A percentile compares a stretch with the other conserved stretches of the same genome.
phyloP scores from a whole-genome alignment of 371 early-diverging fungal genomes.

The Neoconidiobolus thromboides region DNA sequence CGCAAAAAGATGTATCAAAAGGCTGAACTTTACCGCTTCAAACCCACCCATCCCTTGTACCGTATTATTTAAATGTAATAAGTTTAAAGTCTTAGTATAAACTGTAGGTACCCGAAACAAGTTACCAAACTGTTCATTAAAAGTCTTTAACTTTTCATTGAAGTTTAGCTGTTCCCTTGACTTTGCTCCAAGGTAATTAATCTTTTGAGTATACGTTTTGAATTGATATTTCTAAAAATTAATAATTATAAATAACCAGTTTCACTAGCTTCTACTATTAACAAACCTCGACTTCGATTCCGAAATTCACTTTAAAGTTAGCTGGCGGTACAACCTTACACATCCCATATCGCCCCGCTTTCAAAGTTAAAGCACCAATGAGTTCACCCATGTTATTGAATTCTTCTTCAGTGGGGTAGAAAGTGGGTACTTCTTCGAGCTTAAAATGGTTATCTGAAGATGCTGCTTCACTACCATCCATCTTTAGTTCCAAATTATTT shows the following conservation, averaged over 20 bases:
- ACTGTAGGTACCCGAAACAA: constrained; percentile 34
- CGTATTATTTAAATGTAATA: constrained; percentile 61
- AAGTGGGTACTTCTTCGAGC: constrained; percentile 53
- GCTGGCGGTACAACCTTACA: constrained; percentile 84
- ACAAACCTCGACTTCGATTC: constrained; percentile 50
- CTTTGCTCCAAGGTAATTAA: constrained; percentile 80
- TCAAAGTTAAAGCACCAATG: constrained; percentile 57
- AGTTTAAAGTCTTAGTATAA: constrained; percentile 32
- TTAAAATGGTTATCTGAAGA: constrained; percentile 29
- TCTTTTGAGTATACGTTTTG: constrained; percentile 68
- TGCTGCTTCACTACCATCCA: no score
- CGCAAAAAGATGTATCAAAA: neutral
- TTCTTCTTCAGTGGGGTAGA: constrained; percentile 66
- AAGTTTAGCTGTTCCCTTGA: constrained; percentile 63
- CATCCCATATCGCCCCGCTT: constrained; percentile 70
- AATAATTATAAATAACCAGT: neutral
- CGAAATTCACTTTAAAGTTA: constrained; percentile 62
- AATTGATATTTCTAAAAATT: constrained; percentile 64
- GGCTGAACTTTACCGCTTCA: constrained; percentile 25
- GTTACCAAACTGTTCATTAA: constrained; percentile 59
- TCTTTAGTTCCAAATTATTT: no score
- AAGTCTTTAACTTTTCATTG: constrained; percentile 72
- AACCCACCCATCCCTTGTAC: constrained; percentile 64
- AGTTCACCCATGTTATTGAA: constrained; percentile 67
- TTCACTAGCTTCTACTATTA: neutral